Conservation (phyloP, 1,139 yeast genomes). For the Lodderomyces parapsilosis region DNA sequence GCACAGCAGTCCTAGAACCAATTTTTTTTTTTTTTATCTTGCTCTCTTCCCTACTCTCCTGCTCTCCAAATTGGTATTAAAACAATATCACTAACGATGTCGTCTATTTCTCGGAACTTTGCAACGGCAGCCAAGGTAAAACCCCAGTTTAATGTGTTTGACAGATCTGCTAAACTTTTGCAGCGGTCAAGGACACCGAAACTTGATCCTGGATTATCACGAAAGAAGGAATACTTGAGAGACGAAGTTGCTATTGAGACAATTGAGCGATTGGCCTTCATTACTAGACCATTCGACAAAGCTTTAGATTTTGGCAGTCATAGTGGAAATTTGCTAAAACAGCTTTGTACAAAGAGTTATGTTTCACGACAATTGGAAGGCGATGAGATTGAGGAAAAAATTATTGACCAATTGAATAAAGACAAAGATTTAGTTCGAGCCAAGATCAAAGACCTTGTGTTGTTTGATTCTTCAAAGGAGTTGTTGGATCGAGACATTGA, state of each 20-base stretch:
- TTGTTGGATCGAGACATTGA: conserved; percentile 52
- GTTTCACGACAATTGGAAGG: conserved; percentile 24
- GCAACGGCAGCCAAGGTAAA: conserved; percentile 24
- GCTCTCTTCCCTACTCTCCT: neutral
- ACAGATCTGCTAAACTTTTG: conserved; percentile 54
- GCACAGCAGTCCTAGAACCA: neutral
- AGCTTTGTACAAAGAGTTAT: conserved; percentile 32
- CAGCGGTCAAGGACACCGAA: conserved; percentile 60
- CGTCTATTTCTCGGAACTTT: conserved; percentile 15
- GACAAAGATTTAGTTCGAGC: conserved; percentile 53
- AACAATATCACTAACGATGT: neutral
- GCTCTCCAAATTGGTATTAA: neutral
- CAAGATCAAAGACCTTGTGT: conserved; percentile 55
- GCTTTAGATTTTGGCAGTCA: conserved; percentile 75
- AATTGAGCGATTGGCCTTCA: conserved; percentile 71
- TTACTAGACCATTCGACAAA: conserved; percentile 60
- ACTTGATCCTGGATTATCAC: conserved; percentile 41
- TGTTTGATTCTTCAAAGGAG: conserved; percentile 65
- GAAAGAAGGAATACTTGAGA: conserved; percentile 70
- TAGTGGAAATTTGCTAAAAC: conserved; percentile 56
- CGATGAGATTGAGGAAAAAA: conserved; percentile 25
- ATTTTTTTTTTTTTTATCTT: neutral
- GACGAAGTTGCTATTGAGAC: conserved; percentile 75
- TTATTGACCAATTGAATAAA: conserved; percentile 40
- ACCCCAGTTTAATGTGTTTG: conserved; percentile 59